Conservation (phyloP, 345 rosid genomes). For the Physaria fendleri region DNA sequence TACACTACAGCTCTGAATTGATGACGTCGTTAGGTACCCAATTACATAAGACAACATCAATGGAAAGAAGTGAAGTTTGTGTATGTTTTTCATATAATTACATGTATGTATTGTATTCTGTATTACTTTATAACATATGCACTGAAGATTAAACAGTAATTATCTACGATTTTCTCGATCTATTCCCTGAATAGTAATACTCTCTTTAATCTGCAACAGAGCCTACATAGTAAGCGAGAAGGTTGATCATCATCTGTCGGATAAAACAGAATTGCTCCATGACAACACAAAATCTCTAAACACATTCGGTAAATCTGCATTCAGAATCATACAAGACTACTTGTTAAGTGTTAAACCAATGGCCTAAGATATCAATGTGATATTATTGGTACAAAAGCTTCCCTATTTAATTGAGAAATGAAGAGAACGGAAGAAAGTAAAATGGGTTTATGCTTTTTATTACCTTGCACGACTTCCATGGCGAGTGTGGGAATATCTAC, state of each 20-base stretch:
- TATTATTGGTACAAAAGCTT: not conserved
- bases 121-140: conserved; percentile 10
- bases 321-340: conserved; percentile 4
- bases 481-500: conserved; percentile 74
- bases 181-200: conserved; percentile 1
- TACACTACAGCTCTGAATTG: conserved; percentile 10
- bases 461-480: conserved; percentile 68
- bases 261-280: conserved; percentile 73
- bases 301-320: conserved; percentile 72
- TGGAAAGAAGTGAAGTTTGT: conserved; percentile 4
- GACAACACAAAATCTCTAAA: conserved; percentile 67
- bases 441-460: not conserved
- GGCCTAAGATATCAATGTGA: not conserved
- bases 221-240: conserved; percentile 1
- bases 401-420: not conserved
- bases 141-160: conserved; percentile 18
- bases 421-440: not conserved
- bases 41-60: conserved; percentile 18
- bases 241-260: conserved; percentile 38
- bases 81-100: conserved; percentile 17
- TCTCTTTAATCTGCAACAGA: conserved; percentile 12
- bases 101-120: conserved; percentile 12
- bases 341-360: not conserved
- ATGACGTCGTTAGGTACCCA: conserved; percentile 4
- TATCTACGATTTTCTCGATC: conserved; percentile 11